Evolutionary conservation across 192 early-diverging fungal genomes (phyloP).

Genomic region (Backusella luteola): DNA sequence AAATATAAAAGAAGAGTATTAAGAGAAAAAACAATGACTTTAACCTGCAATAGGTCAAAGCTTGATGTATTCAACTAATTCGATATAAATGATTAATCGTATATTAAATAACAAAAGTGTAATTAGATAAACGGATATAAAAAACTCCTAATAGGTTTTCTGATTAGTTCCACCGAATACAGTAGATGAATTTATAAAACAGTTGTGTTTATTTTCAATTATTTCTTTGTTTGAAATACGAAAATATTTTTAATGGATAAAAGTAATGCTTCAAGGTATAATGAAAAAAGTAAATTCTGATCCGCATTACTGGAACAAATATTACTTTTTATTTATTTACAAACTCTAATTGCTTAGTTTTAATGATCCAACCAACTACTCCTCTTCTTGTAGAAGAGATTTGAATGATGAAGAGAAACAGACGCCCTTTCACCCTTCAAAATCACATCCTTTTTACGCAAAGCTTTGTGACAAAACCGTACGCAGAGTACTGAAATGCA

Average conservation of each 20-base stretch:
- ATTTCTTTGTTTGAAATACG: slow-evolving; percentile 1
- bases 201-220: background rate
- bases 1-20: background rate
- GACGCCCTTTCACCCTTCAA: background rate
- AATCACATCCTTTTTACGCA: slow-evolving; percentile 21
- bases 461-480: slow-evolving; percentile 36
- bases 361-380: background rate
- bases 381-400: background rate
- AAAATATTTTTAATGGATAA: background rate
- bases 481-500: slow-evolving; percentile 41
- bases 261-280: background rate
- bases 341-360: background rate
- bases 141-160: background rate
- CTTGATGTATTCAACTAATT: background rate
- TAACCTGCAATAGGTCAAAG: background rate
- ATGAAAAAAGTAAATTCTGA: background rate
- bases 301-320: background rate
- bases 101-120: background rate
- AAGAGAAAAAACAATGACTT: background rate
- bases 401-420: background rate
- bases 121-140: background rate
- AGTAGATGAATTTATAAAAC: background rate
- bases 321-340: slow-evolving; percentile 1
- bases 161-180: background rate
- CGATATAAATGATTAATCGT: too few relatives aligned